Percentiles rank a stretch among this genome's conserved stretches.
Evolutionary conservation across 306 rosid species (phyloP).

Genomic region (Gastrolobium bilobum): DNA sequence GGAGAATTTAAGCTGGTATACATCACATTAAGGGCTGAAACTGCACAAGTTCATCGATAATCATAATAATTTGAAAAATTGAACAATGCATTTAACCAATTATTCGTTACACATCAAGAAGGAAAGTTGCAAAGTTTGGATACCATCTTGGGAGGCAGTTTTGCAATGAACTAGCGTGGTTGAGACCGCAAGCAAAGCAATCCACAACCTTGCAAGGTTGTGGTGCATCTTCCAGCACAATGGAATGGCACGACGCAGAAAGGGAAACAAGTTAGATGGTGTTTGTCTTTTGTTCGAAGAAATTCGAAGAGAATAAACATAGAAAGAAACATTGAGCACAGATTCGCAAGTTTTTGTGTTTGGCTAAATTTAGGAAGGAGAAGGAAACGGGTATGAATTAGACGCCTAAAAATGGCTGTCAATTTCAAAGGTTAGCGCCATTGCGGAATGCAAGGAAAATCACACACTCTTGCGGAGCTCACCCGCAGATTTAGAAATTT

Average conservation of each 20-base stretch:
- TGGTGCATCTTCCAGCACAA: conserved; percentile 53
- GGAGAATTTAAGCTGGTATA: conserved; percentile 74
- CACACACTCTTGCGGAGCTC: no score
- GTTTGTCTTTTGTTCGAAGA: conserved; percentile 2
- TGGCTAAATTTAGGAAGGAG: conserved; percentile 54
- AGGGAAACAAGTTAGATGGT: neutral
- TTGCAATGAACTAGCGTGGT: conserved; percentile 57
- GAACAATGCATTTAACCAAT: neutral
- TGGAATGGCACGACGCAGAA: neutral
- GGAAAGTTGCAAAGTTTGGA: neutral
- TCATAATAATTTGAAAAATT: neutral
- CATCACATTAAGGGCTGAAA: conserved; percentile 82
- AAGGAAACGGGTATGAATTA: conserved; percentile 33
- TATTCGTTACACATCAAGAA: neutral
- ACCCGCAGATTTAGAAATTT: no score
- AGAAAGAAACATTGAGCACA: conserved; percentile 9
- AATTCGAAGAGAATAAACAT: conserved; percentile 10
- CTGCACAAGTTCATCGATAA: conserved; percentile 57
- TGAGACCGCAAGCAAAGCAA: conserved; percentile 58
- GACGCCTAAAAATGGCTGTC: conserved; percentile 42
- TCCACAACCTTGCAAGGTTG: conserved; percentile 68
- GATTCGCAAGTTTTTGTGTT: conserved; percentile 22
- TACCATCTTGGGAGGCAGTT: conserved; percentile 60
- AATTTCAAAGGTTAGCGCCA: no score
- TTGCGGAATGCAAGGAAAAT: no score